Evolutionary conservation across 306 rosid species (phyloP), one percentile per base, ranked within the genome.

Genomic region (Ammopiptanthus mongolicus): DNA sequence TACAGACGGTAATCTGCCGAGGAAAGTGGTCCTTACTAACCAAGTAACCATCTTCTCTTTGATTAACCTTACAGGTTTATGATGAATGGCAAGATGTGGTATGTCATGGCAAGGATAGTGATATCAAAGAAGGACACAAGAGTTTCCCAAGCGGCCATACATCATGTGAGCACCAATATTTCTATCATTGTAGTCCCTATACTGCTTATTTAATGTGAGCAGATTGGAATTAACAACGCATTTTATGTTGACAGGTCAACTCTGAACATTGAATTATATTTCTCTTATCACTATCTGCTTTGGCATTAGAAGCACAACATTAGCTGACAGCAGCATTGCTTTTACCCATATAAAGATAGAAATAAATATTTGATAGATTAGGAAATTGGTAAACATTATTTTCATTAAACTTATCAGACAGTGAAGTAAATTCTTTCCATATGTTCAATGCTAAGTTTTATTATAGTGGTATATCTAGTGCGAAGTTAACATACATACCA

Each of bases 71-170:
- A 63, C 69, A 93, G 98, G 42, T 11, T 29, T 95, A 92, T 70
- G 91, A 92, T 80, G 66, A 42, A 69, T 81, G 47, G 84, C 98
- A 96, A 65, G 79, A 77, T 58, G 99, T 90, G 60, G 14, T 90
- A 36, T 95, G 99, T 66, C 88, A 90, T 60, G 98, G 99, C 50
- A 83, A 86, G 76, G 85, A 28, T 6, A 78, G 88, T 77, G 98
- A 67, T 68, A 84, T 95, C 56, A 92, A 75, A 82, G 99, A 95
- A 90, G 97, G 99, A 53, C 92, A 95, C 78, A 95, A 92, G 84
- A 95, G 98, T 81, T 95, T 95, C 66, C 99, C 99, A 28, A 95
- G 99, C 36, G 99, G 97, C 9, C 99, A 95, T 64, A 84, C 98
- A 71, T 89, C 99, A 73, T 86, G 99, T 95, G 86, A 85, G 95